Evolutionary conservation across 108 stramenopile genomes (phyloP).

Genomic region (Cyclotella choctawhatcheeana): DNA sequence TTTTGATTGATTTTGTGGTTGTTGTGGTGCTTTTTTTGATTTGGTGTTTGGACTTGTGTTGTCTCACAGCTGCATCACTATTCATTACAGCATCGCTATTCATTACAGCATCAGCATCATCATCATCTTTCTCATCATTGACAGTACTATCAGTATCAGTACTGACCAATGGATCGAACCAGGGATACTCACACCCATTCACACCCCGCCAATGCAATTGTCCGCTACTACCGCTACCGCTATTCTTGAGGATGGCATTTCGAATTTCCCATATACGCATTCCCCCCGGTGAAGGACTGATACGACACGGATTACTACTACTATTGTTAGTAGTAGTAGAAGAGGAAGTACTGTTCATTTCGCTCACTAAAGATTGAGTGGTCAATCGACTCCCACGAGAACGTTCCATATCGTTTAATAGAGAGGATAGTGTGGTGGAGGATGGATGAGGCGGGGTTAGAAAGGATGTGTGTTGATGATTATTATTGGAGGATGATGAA

Average conservation of each 20-base stretch:
- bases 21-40: neutral
- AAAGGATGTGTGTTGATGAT: no score
- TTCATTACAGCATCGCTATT: neutral
- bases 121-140: neutral
- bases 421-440: neutral
- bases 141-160: neutral
- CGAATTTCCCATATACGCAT: neutral
- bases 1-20: neutral
- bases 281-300: conserved; percentile 3
- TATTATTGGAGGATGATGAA: no score
- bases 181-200: neutral
- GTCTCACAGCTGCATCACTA: neutral
- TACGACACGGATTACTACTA: conserved; percentile 37
- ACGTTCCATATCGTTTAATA: neutral
- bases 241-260: no score
- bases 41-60: no score
- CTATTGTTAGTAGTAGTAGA: neutral
- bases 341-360: conserved; percentile 40
- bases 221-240: neutral
- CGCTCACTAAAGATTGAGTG: conserved; percentile 10
- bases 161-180: neutral
- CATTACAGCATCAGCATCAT: no score
- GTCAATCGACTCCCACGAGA: neutral
- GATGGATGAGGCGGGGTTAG: neutral
- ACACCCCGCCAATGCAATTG: conserved; percentile 2